These are phyloP conservation scores for Wallacemonas rigidus DNA, from an alignment of 208 protist species.

Conservation along the genomic window DNA sequence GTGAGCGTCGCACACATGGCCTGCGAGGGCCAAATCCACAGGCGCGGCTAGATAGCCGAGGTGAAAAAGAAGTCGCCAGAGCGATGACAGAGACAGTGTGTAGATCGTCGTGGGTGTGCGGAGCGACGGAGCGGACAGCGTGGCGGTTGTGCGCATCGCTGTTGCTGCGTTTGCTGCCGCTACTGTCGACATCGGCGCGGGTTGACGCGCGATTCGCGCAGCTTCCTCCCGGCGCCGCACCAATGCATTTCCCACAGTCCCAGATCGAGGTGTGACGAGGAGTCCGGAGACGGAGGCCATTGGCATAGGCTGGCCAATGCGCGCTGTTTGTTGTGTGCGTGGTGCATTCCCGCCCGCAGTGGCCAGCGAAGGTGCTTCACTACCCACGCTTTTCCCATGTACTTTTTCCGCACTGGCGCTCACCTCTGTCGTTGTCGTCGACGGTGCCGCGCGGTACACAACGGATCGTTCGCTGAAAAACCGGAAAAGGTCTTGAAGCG, in stretches of 20 bases:
- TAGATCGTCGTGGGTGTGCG: constrained; percentile 2
- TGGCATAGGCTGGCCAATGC: no score
- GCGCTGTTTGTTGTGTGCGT: no score
- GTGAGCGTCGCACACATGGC: background rate
- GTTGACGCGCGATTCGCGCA: no score
- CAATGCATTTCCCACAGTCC: no score
- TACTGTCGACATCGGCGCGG: background rate
- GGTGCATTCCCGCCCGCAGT: no score
- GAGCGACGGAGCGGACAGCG: constrained; percentile 5
- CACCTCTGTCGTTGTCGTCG: background rate
- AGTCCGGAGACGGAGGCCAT: no score
- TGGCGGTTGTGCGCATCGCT: background rate
- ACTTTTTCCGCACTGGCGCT: background rate
- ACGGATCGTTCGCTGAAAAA: constrained; percentile 7
- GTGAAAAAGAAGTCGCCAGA: constrained; percentile 44
- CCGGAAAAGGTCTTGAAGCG: background rate
- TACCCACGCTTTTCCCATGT: no score
- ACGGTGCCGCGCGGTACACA: constrained; percentile 3
- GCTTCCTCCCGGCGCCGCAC: no score
- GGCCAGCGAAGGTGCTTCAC: no score
- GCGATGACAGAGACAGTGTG: constrained; percentile 33
- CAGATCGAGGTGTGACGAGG: no score
- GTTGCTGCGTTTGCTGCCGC: background rate
- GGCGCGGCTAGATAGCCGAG: constrained; percentile 28
- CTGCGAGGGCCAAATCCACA: background rate